Evolutionary conservation across 2,329 filamentous ascomycete genomes (phyloP).

Genomic region (Pseudogymnoascus sp.): DNA sequence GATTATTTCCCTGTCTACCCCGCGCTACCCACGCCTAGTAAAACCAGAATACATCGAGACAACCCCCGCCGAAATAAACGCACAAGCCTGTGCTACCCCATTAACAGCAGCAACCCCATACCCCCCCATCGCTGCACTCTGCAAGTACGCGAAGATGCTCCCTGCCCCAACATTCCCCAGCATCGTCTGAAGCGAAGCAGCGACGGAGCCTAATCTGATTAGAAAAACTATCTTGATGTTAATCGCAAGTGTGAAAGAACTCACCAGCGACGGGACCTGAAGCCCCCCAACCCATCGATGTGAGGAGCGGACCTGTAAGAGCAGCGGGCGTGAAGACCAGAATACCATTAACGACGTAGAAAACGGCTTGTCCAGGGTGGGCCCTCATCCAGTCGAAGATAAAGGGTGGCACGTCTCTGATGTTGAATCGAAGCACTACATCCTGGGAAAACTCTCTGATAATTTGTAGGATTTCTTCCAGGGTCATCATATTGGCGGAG

Average conservation of each 20-base stretch:
- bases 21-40: background rate
- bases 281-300: constrained; percentile 14
- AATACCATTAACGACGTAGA: constrained; percentile 13
- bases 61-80: background rate
- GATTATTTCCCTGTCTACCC: background rate
- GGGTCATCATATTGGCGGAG: background rate
- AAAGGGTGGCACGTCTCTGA: background rate
- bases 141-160: background rate
- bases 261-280: constrained; percentile 15
- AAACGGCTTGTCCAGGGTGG: constrained; percentile 13
- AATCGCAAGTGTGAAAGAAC: constrained; percentile 2
- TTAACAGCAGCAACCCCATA: constrained; percentile 7
- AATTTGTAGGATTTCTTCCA: background rate
- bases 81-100: background rate
- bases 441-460: background rate
- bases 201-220: constrained; percentile 2
- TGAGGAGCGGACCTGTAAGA: constrained; percentile 14
- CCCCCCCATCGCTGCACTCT: constrained; percentile 10
- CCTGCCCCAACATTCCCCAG: constrained; percentile 13
- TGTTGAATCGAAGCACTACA: background rate
- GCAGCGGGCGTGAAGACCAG: constrained; percentile 14
- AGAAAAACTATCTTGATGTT: background rate
- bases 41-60: background rate
- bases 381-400: background rate
- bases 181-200: constrained; percentile 12